Base-by-base conservation (phyloP, 352 stramenopile species). In the Globisporangium ultimum region DNA sequence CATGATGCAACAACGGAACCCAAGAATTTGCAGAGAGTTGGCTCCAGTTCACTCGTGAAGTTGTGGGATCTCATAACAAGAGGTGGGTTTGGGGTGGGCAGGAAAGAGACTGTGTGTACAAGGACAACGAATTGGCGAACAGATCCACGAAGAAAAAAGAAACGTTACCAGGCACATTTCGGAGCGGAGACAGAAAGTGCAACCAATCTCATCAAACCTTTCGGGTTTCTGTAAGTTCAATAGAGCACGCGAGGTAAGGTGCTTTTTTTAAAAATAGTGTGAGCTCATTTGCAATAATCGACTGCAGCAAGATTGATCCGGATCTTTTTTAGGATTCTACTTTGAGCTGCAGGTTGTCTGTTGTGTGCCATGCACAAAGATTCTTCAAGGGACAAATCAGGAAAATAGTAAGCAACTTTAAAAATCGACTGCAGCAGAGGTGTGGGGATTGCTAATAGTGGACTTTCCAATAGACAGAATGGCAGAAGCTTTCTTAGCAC, bases 121-220 rank as follows among this genome's bases (percentile, higher is more conserved):
- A 45, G 40, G 13, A n/a, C 13, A n/a, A 45, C 12, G 40, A 45
- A 10, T 18, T 15, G 17, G 40, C 3, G 40, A 45, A n/a, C 40
- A 45, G 40, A 45, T 45, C 40, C 40, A n/a, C 13, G 40, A 18
- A n/a, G 40, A 45, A n/a, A 45, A 45, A 45, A 45, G 40, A 45
- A 45, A n/a, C 17, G 40, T 45, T 10, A n/a, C 40, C 40, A 45
- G 40, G 13, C 40, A n/a, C 40, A 45, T 10, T 36, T 36, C 28
- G 28, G 28, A 36, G 28, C 28, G 9, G 28, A 36, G 28, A n/a
- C 40, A 45, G 13, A 45, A n/a, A 45, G 17, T 45, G 11, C 38
- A 43, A 43, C 8, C 10, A 12, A 43, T 17, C 38, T 17, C 14
- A 2, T 28, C 24, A 28, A 5, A 5, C 5, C 24, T 28, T 28